Conservation (phyloP, 495 filamentous ascomycete species). For the Tetracladium setigerum region DNA sequence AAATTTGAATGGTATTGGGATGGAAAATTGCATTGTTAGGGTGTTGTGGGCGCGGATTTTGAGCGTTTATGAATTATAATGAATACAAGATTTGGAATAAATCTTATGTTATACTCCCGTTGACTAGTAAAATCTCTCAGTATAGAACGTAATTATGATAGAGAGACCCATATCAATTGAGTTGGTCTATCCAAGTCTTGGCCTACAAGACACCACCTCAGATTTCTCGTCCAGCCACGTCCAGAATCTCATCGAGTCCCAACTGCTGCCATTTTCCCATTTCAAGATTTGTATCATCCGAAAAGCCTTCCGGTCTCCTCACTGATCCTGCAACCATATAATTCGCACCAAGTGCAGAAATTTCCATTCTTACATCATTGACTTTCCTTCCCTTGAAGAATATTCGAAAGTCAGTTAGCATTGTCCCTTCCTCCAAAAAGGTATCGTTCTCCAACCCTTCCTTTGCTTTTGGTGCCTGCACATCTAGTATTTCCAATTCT, state of each 20-base stretch:
- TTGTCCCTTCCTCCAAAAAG: constrained; percentile 47
- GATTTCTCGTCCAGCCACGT: too few species aligned
- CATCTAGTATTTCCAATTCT: constrained; percentile 59
- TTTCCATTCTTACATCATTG: constrained; percentile 49
- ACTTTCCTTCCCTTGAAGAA: constrained; percentile 40
- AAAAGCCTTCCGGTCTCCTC: constrained; percentile 1
- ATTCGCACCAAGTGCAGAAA: constrained; percentile 51
- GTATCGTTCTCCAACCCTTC: constrained; percentile 54
- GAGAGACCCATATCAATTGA: too few species aligned
- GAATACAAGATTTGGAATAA: too few species aligned
- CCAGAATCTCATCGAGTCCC: constrained; percentile 5
- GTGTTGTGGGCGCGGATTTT: too few species aligned
- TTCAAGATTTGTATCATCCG: not conserved
- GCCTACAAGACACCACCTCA: too few species aligned
- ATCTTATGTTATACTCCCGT: too few species aligned
- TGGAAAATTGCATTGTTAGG: too few species aligned
- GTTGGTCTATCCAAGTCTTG: too few species aligned
- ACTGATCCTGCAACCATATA: constrained; percentile 55
- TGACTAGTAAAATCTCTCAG: too few species aligned
- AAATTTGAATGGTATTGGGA: not conserved
- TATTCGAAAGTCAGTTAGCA: constrained; percentile 43
- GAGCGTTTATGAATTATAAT: too few species aligned
- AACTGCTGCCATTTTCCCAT: constrained; percentile 13
- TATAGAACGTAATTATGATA: too few species aligned
- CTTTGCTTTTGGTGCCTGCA: constrained; percentile 44